These are phyloP conservation scores for Cladosporium sphaerospermum DNA, from an alignment of 2,329 filamentous ascomycete genomes.

Conservation along the genomic window DNA sequence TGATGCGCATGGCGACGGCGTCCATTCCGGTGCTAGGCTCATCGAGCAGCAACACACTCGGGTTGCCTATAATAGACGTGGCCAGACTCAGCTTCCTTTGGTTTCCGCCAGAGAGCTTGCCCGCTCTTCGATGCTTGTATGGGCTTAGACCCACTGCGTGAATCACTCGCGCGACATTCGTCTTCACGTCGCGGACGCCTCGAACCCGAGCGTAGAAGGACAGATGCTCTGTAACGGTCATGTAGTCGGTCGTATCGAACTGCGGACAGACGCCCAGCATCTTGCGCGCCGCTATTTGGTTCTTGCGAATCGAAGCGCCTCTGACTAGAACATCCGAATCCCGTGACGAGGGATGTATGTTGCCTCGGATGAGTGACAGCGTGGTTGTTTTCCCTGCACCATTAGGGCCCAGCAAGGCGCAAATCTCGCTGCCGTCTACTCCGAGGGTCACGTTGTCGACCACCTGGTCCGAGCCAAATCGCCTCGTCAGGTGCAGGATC, in stretches of 20 bases:
- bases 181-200: constrained; percentile 63
- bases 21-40: constrained; percentile 83
- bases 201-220: constrained; percentile 77
- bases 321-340: constrained; percentile 76
- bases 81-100: constrained; percentile 80
- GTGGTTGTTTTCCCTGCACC: constrained; percentile 85
- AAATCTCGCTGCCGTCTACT: constrained; percentile 70
- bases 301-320: constrained; percentile 61
- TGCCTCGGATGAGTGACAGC: constrained; percentile 78
- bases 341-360: constrained; percentile 62
- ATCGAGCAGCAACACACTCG: constrained; percentile 74
- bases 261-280: constrained; percentile 82
- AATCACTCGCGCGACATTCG: constrained; percentile 69
- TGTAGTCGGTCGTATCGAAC: constrained; percentile 62
- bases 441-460: constrained; percentile 82
- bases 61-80: constrained; percentile 86
- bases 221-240: constrained; percentile 81
- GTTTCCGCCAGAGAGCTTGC: constrained; percentile 76
- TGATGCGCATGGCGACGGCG: constrained; percentile 76
- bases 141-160: constrained; percentile 65
- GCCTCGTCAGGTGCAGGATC: constrained; percentile 70
- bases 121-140: constrained; percentile 66
- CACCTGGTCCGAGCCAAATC: constrained; percentile 65
- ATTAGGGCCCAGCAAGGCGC: constrained; percentile 80
- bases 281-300: constrained; percentile 63